phyloP scores from a whole-genome alignment of 139 green algal species.

The Parachlorella kessleri region DNA sequence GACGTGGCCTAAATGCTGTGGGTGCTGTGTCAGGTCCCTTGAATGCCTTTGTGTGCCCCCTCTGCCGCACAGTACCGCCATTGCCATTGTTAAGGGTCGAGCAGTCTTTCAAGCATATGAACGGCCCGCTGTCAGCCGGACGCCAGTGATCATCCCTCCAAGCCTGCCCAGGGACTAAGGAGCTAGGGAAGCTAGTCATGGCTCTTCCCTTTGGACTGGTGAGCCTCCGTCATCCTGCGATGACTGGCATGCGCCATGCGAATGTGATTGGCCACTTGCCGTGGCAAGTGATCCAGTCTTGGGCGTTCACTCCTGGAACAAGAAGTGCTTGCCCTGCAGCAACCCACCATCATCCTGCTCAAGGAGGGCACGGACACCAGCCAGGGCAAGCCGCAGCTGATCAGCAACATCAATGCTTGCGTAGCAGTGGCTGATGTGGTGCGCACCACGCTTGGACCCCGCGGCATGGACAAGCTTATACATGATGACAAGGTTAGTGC shows the following conservation, averaged over 20 bases:
- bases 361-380: conserved; percentile 98
- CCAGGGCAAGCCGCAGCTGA: conserved; percentile 95
- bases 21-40: no score
- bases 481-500: conserved; percentile 72
- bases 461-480: conserved; percentile 99
- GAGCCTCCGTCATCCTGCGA: not conserved
- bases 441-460: conserved; percentile 92
- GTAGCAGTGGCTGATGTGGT: conserved; percentile 94
- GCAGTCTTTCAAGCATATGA: no score
- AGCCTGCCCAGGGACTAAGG: no score
- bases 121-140: no score
- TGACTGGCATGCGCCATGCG: not conserved
- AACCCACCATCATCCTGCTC: conserved; percentile 99
- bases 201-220: conserved; percentile 41
- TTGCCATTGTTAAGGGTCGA: no score
- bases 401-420: conserved; percentile 99
- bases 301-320: no score
- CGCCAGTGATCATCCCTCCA: no score
- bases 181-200: no score
- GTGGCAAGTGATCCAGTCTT: not conserved
- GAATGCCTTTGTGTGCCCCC: no score
- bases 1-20: no score
- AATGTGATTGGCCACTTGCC: not conserved
- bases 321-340: conserved; percentile 62
- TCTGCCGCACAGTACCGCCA: no score